Base-by-base conservation (phyloP, 306 rosid species). In the Lathyrus oleraceus region DNA sequence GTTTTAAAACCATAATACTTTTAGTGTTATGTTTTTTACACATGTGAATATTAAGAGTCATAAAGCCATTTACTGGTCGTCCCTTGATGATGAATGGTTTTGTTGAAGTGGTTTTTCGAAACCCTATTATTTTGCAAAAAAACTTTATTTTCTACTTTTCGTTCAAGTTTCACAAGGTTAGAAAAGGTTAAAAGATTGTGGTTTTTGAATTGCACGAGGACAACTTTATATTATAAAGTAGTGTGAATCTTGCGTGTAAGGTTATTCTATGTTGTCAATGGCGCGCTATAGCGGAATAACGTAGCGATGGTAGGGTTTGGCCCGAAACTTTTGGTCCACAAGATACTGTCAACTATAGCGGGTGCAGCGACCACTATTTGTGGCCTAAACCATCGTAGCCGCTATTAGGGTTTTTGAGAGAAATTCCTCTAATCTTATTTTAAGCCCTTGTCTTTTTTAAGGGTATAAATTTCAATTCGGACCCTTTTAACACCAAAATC, bases 101-200 rank as follows among this genome's bases (percentile, higher is more conserved):
- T 39, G 16, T 9, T 23, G 47, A 21, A 69, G 65, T 54, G 36
- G 23, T 44, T 54, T n/a, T 21, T 53, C 23, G 15, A 49, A 67
- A 49, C 45, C 57, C 54, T 14, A 25, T 54, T 69, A 54, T 39
- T 28, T 56, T 53, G 6, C 10, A 25, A 53, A 69, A 8, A 10
- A 28, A 59, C n/a, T 13, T 43, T 42, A n/a, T 10, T 28, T 43
- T 54, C 2, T 25, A 51, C 40, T 68, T 35, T 21, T 11, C 9
- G 15, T 69, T 40, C 23, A 39, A 39, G 53, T 70, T 70, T 53
- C 52, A 40, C 30, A n/a, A 53, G 53, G 23, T 54, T 54, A 39
- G 38, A 52, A 36, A 54, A 53, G 53, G 40, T 39, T 8, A 70
- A 52, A 14, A 40, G 25, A 17, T 8, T 14, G 25, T 52, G 28